A percentile compares a stretch with the other conserved stretches of the same genome.
phyloP scores from a whole-genome alignment of 768 basidiomycete species.

The Ramaria rubella region DNA sequence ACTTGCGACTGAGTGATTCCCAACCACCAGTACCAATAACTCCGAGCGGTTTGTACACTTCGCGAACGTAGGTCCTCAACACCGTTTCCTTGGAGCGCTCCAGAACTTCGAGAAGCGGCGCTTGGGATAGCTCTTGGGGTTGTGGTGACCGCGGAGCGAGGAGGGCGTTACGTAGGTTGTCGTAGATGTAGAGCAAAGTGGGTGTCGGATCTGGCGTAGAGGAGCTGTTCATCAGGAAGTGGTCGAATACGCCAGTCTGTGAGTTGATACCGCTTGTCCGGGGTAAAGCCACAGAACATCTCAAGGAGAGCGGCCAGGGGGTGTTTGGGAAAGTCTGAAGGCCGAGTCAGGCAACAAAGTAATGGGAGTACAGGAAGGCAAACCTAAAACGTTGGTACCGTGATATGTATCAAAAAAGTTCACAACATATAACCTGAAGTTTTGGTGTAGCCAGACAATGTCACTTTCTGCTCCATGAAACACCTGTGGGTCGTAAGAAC shows the following conservation, averaged over 20 bases:
- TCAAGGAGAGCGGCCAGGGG: constrained; percentile 79
- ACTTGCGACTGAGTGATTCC: constrained; percentile 71
- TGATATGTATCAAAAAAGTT: constrained; percentile 98
- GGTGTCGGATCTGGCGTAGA: constrained; percentile 93
- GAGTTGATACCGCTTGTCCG: constrained; percentile 94
- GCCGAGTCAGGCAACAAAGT: not conserved
- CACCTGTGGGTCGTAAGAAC: constrained; percentile 41
- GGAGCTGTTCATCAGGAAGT: constrained; percentile 79
- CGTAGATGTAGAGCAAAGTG: constrained; percentile 94
- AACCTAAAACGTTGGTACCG: constrained; percentile 81
- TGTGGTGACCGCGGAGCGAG: constrained; percentile 88
- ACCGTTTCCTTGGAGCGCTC: constrained; percentile 70
- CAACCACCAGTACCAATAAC: constrained; percentile 70
- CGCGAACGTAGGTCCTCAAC: constrained; percentile 60
- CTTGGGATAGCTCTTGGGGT: constrained; percentile 65
- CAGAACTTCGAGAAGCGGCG: constrained; percentile 58
- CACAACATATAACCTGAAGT: constrained; percentile 90
- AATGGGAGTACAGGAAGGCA: not conserved
- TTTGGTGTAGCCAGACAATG: constrained; percentile 92
- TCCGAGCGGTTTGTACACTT: constrained; percentile 57
- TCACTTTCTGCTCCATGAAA: constrained; percentile 95
- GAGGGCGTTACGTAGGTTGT: constrained; percentile 81
- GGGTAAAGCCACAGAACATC: constrained; percentile 82
- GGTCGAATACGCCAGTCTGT: constrained; percentile 98
- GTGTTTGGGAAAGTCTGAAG: constrained; percentile 73